Base-by-base conservation (phyloP, 1,284 basidiomycete genomes). In the Leccinum subrobustum region DNA sequence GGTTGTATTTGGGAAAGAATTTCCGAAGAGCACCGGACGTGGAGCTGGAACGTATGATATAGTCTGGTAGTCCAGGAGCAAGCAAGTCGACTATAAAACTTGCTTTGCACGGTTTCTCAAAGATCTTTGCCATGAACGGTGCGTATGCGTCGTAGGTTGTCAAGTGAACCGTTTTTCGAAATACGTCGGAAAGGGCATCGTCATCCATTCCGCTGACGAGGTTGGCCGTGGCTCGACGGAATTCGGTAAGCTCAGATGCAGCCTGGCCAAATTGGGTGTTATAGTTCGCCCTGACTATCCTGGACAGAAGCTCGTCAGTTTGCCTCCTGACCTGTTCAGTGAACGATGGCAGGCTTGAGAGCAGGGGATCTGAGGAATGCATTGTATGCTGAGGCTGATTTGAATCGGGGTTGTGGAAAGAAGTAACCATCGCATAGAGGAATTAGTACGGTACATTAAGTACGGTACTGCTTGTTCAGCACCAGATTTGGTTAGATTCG, bases 361-460 rank as follows among this genome's bases (percentile, higher is more conserved):
- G 50, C 8, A 66, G 61, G 14, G 63, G 31, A 11, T 25, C 23
- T 31, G 53, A 29, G 35, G 20, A 20, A 52, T 31, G 33, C 61
- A 63, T 63, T 18, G 44, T 4, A 31, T 31, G 31, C 31, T 31
- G 11, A 31, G 29, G 29, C 8, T 29, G 29, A 29, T 29, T 29
- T 29, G 29, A 29, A 29, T 29, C 8, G 7, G 29, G 29, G 29
- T 2, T 2, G 29, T 29, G 29, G 29, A 29, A 1, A 29, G 29
- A 29, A 29, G 29, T 1, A 29, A 29, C 7, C 27, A 27, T 27
- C 27, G 27, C 27, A 27, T 27, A 27, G 7, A 20, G 20, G 2
- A 2, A 20, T 29, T 29, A 29, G 29, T 29, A 29, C 8, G 0
- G 29, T 29, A 29, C 29, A 9, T 29, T 20, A 29, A 29, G 29